These are phyloP conservation scores for Cardamine occulta DNA, from an alignment of 345 rosid genomes.

Conservation along the genomic window DNA sequence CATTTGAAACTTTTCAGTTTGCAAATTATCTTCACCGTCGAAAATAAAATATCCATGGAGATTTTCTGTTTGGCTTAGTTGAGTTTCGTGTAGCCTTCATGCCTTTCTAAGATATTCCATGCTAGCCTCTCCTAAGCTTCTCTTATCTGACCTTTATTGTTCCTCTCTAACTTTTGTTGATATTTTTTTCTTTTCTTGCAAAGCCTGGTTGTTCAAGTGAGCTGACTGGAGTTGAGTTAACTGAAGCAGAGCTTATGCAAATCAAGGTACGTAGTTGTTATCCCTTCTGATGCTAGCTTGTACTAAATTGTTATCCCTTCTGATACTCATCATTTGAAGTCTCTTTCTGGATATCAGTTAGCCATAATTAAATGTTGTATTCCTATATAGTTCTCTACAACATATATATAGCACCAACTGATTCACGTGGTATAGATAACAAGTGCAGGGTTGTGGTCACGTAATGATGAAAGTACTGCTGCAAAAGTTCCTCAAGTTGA, in stretches of 20 bases:
- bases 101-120: neutral
- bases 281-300: neutral
- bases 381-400: slow-evolving; percentile 23
- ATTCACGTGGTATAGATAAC: slow-evolving; percentile 66
- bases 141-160: slow-evolving; percentile 6
- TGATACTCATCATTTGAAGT: neutral
- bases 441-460: slow-evolving; percentile 92
- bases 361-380: neutral
- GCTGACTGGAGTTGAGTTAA: slow-evolving; percentile 63
- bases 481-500: slow-evolving; percentile 46
- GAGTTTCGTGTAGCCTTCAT: slow-evolving; percentile 11
- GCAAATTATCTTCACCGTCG: neutral
- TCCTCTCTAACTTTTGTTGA: neutral
- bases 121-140: neutral
- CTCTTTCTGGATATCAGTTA: neutral
- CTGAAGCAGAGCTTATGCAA: slow-evolving; percentile 73
- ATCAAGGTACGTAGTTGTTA: slow-evolving; percentile 60
- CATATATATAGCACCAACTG: slow-evolving; percentile 18
- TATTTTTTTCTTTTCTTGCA: neutral
- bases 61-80: neutral
- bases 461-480: slow-evolving; percentile 51
- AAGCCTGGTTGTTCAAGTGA: slow-evolving; percentile 98
- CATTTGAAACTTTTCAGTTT: neutral
- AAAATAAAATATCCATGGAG: neutral
- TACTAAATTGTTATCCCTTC: neutral